Base-by-base conservation (phyloP, 495 filamentous ascomycete genomes). In the Lophium mytilinum region DNA sequence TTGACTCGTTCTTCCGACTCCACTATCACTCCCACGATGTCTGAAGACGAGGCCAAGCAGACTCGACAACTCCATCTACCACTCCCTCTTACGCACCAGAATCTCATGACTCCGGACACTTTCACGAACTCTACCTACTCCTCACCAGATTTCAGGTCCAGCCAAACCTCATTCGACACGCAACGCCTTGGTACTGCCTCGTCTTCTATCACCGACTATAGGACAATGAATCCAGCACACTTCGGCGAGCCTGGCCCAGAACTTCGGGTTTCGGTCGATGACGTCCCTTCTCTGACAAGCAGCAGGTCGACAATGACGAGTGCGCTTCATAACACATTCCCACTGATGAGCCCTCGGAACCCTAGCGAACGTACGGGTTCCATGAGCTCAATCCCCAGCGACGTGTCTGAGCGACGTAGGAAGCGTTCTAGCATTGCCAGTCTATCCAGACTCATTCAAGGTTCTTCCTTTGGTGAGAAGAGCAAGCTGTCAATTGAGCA, bases 381-480 rank as follows among this genome's bases (percentile, higher is more conserved):
- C 0, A 78, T 89, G 48, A 85, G 85, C 3, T 81, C 83, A 9
- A 49, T 59, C 46, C 58, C 62, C 6, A 65, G 53, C 37, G 60
- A 59, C 34, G 43, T 58, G 12, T 37, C 17, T 17, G 56, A 63
- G 33, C 78, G 83, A 51, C 80, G 82, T 21, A 83, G 86, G 43
- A 89, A 94, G 66, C 81, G 90, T 43, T 86, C 86, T 5, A 94
- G 89, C 66, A 78, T 96, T 58, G 89, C 83, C 8, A 95, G 90
- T 67, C 74, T 96, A 37, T 91, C 88, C 40, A 85, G 89, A 51
- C 75, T 96, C 14, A 84, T 95, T 41, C 87, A 83, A 63, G 86
- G 65, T 33, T 58, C 83, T 40, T 84, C 86, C 9, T 83, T 90
- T 60, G 81, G 83, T 9, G 86, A 93, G 66, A 82, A 81, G 67